Base-by-base conservation (phyloP, 306 rosid genomes). In the Parietaria judaica region DNA sequence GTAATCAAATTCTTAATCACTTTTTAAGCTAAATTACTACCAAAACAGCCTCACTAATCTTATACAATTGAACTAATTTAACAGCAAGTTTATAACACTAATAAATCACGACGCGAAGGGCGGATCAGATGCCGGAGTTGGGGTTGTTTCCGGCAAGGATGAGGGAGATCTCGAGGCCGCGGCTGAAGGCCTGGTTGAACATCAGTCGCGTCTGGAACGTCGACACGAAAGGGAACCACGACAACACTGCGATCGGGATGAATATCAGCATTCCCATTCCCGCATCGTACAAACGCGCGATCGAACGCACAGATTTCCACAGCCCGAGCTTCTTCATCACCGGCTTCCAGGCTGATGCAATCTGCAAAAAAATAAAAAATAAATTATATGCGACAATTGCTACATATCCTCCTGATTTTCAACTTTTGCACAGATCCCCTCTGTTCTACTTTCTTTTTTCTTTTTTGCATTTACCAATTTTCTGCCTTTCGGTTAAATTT, bases 111-210 rank as follows among this genome's bases (percentile, higher is more conserved):
- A 23, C 31, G 31, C 31, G 31, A 23, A 23, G 31, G 31, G 31
- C 11, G 16, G 17, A 14, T 80, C 84, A 92, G 11, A 86, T 39
- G 56, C 80, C 86, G 31, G 83, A 63, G 61, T 92, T 88, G 62
- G 85, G 86, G 68, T 88, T 88, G 85, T 92, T 84, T 74, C 97
- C 97, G 1, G 95, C 95, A 65, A 88, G 96, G 70, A 86, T 85
- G 4, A 92, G 81, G 46, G 95, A 88, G 66, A 92, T 92, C 75
- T 92, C 95, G 71, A 88, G 69, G 44, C 97, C 99, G 57, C 97
- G 82, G 70, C 97, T 86, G 78, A 92, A 92, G 36, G 99, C 99
- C 67, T 84, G 89, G 87, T 88, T 92, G 83, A 88, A 92, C 96
- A 88, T 88, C 78, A 92, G 95, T 62, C 96, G 79, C 34, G 94